Evolutionary conservation across 164 flowering plant species (phyloP), one percentile per base, ranked within the genome.

Genomic region (Nymphaea thermarum): DNA sequence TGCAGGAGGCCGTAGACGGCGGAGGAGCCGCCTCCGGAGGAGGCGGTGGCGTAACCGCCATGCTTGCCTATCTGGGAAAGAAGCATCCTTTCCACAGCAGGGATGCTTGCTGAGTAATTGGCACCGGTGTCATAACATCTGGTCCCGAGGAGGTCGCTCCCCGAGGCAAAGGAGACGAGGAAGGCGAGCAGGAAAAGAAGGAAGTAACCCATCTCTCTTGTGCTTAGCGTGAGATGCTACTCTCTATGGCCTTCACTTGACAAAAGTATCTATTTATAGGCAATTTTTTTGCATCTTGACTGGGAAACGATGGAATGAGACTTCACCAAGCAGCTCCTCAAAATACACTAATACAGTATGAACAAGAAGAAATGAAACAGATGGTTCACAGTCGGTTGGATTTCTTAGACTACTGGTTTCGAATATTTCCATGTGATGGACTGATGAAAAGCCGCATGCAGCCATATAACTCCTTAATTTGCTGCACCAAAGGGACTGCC

Each of bases 1-100:
- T 71, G 74, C 5, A 63, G 68, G 18, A 66, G 69, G 12, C 74
- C 70, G 4, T 66, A 53, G 16, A 62, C 57, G 15, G 57, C 57
- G 8, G 57, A 51, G 3, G 57, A 51, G 14, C 57, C 57, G 57
- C 2, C 57, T 3, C 57, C 57, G 5, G 14, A 51, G 57, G 12
- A 8, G 15, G 57, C 14, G 57, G 14, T 10, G 8, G 14, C 57
- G 15, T 51, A 51, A 10, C 57, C 57, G 14, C 57, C 57, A 5
- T 10, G 14, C 14, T 51, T 51, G 14, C 10, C 57, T 51, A 51
- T 51, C 12, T 51, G 14, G 57, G 57, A 51, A 51, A 51, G 55
- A 4, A 47, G 57, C 8, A 51, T 15, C 14, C 14, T 3, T 51
- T 51, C 57, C 3, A 51, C 57, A 10, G 8, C 5, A 51, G 57